phyloP scores from a whole-genome alignment of 2,329 filamentous ascomycete species.

The Clathrospora elynae region DNA sequence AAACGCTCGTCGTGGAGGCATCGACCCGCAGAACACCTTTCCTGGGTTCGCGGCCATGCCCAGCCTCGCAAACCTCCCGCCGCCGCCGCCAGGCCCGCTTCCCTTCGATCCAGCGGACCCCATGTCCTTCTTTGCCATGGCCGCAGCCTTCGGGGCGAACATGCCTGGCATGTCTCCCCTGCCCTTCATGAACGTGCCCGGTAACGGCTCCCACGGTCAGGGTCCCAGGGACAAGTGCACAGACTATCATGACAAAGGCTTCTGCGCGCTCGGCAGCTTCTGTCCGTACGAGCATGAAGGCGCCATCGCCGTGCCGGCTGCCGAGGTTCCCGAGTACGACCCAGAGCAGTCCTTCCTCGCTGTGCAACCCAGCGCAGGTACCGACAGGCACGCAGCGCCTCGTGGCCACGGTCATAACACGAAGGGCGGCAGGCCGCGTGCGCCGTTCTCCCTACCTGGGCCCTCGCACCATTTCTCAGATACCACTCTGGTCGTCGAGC shows the following conservation, averaged over 20 bases:
- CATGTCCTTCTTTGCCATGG: conserved; percentile 67
- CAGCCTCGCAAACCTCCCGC: conserved; percentile 42
- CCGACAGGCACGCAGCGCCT: not conserved
- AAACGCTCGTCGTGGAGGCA: conserved; percentile 11
- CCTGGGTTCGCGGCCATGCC: conserved; percentile 17
- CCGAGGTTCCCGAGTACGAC: conserved; percentile 59
- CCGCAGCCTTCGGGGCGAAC: conserved; percentile 53
- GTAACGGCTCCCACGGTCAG: conserved; percentile 13
- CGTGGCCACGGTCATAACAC: conserved; percentile 26
- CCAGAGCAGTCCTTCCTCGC: conserved; percentile 58
- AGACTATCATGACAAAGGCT: conserved; percentile 75
- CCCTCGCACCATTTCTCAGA: conserved; percentile 66
- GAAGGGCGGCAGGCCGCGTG: conserved; percentile 40
- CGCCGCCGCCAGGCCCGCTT: conserved; percentile 54
- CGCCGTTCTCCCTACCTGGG: conserved; percentile 68
- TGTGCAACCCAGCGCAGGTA: conserved; percentile 10
- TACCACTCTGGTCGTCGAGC: conserved; percentile 74
- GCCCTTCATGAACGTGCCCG: conserved; percentile 40
- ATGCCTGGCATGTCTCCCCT: conserved; percentile 50
- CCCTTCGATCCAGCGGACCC: conserved; percentile 65
- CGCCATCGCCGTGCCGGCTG: conserved; percentile 17
- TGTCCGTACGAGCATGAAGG: conserved; percentile 73
- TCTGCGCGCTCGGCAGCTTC: conserved; percentile 68
- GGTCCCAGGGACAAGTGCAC: conserved; percentile 60
- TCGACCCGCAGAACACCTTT: conserved; percentile 13